Percentiles rank a stretch among this genome's conserved stretches.
phyloP scores from a whole-genome alignment of 331 rosid species.

The Malus hybrid region DNA sequence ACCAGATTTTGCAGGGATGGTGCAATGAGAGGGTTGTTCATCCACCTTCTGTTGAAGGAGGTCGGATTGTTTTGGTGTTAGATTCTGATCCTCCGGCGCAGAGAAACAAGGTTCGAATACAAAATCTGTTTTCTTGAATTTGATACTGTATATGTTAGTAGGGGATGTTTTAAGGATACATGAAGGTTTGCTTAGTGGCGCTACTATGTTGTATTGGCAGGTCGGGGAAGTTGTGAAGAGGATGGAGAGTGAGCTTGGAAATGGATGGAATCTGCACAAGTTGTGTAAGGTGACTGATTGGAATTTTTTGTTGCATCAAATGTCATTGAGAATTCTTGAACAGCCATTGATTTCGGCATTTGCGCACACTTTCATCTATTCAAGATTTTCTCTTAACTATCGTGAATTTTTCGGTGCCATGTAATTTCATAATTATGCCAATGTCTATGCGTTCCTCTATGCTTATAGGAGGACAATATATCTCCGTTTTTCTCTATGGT shows the following conservation, averaged over 20 bases:
- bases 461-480: background rate
- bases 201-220: slow-evolving; percentile 20
- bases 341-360: background rate
- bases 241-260: slow-evolving; percentile 69
- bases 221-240: slow-evolving; percentile 45
- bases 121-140: background rate
- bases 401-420: background rate
- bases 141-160: background rate
- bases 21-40: slow-evolving; percentile 38
- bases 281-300: slow-evolving; percentile 37
- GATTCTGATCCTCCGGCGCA: slow-evolving; percentile 44
- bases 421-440: background rate
- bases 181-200: background rate
- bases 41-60: slow-evolving; percentile 7
- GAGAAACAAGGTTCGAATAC: slow-evolving; percentile 40
- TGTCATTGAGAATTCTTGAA: background rate
- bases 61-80: slow-evolving; percentile 44
- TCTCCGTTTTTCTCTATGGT: background rate
- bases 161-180: background rate
- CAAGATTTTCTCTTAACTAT: background rate
- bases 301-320: background rate
- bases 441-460: background rate
- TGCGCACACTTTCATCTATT: background rate
- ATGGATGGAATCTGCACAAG: slow-evolving; percentile 52
- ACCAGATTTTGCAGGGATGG: slow-evolving; percentile 49